phyloP scores from a whole-genome alignment of 2,329 filamentous ascomycete genomes.

The Aspergillus clavatus region DNA sequence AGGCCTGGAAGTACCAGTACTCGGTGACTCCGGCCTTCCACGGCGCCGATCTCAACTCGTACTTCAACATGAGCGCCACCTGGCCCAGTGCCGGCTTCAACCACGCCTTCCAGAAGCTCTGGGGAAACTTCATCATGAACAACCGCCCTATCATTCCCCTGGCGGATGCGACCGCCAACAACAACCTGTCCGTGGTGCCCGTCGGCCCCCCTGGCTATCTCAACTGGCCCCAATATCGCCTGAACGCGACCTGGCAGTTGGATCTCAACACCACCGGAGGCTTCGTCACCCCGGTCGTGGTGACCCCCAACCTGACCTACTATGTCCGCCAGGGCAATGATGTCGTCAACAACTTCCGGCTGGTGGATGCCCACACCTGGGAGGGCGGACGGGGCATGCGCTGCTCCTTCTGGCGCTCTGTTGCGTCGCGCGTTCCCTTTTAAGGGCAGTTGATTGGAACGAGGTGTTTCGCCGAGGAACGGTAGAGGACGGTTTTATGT shows the following conservation, averaged over 20 bases:
- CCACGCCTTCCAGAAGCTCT: slow-evolving; percentile 41
- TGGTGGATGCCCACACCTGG: slow-evolving; percentile 45
- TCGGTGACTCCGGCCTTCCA: slow-evolving; percentile 67
- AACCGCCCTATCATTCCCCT: slow-evolving; percentile 31
- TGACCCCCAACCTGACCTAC: slow-evolving; percentile 22
- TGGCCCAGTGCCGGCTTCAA: slow-evolving; percentile 27
- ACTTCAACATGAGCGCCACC: slow-evolving; percentile 18
- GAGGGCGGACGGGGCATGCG: slow-evolving; percentile 45
- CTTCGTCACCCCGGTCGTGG: slow-evolving; percentile 9
- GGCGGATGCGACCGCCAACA: slow-evolving; percentile 14
- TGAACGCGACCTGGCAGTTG: slow-evolving; percentile 35
- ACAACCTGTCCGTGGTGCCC: slow-evolving; percentile 19
- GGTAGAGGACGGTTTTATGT: too few relatives aligned
- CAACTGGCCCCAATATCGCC: slow-evolving; percentile 35
- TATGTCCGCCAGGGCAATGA: slow-evolving; percentile 25
- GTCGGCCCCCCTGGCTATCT: slow-evolving; percentile 20
- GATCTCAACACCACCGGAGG: slow-evolving; percentile 48
- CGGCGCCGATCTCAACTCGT: slow-evolving; percentile 55
- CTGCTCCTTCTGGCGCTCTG: slow-evolving; percentile 44
- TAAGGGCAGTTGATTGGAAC: background rate
- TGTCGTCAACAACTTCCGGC: slow-evolving; percentile 37
- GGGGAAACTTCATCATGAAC: slow-evolving; percentile 46
- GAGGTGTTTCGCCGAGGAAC: too few relatives aligned
- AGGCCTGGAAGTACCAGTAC: slow-evolving; percentile 49
- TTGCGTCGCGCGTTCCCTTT: slow-evolving; percentile 6